Evolutionary conservation across 2,329 filamentous ascomycete genomes (phyloP).

Genomic region (Ophiostoma sp.): DNA sequence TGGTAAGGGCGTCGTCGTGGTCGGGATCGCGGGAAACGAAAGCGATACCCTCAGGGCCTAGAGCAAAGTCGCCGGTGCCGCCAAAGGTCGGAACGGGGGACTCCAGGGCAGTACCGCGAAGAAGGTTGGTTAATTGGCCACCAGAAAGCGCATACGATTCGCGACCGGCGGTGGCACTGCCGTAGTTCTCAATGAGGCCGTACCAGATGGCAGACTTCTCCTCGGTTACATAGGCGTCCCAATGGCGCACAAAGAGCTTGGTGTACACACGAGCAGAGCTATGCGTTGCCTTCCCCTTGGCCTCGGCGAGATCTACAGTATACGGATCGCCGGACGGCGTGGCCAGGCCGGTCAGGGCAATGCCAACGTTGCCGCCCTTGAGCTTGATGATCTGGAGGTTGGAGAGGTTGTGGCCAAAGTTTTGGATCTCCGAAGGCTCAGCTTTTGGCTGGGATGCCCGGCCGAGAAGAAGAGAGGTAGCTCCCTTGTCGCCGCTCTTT

Average conservation of each 20-base stretch:
- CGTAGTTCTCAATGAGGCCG: constrained; percentile 53
- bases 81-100: constrained; percentile 77
- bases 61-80: constrained; percentile 76
- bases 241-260: constrained; percentile 76
- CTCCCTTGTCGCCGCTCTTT: constrained; percentile 50
- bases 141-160: constrained; percentile 45
- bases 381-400: constrained; percentile 60
- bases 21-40: constrained; percentile 76
- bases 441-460: constrained; percentile 40
- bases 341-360: constrained; percentile 64
- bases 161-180: constrained; percentile 33
- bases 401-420: constrained; percentile 55
- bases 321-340: constrained; percentile 69
- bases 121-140: constrained; percentile 60
- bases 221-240: constrained; percentile 73
- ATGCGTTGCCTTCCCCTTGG: constrained; percentile 51
- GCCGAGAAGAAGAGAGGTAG: constrained; percentile 49
- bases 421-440: constrained; percentile 48
- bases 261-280: constrained; percentile 72
- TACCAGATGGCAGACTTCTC: constrained; percentile 75
- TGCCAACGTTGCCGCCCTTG: constrained; percentile 50
- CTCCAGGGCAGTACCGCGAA: constrained; percentile 60
- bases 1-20: constrained; percentile 58
- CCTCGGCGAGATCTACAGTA: constrained; percentile 26
- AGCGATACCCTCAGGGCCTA: constrained; percentile 63